Conservation (phyloP, 2,329 filamentous ascomycete species). For the Monascus ruber region DNA sequence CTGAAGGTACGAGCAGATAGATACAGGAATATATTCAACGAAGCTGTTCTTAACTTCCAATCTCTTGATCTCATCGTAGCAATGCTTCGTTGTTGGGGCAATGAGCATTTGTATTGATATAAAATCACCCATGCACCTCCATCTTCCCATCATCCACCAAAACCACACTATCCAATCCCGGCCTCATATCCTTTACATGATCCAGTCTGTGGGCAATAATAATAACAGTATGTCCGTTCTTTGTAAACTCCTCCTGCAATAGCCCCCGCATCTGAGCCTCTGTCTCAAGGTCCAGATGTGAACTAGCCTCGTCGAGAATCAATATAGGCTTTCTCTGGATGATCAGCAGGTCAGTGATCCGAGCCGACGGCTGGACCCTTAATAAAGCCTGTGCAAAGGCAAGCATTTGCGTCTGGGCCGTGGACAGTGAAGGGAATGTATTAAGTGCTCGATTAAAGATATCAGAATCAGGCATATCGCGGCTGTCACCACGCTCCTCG, state of each 20-base stretch:
- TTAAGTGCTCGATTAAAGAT: neutral
- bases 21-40: too few relatives aligned
- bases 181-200: too few relatives aligned
- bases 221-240: neutral
- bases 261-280: slow-evolving; percentile 7
- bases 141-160: too few relatives aligned
- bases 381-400: slow-evolving; percentile 68
- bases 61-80: too few relatives aligned
- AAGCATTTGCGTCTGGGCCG: slow-evolving; percentile 78
- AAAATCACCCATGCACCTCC: too few relatives aligned
- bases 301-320: slow-evolving; percentile 58
- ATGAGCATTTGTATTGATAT: too few relatives aligned
- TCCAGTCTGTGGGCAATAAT: slow-evolving; percentile 4
- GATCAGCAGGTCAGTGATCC: too few relatives aligned
- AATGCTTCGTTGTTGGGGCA: too few relatives aligned
- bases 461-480: neutral
- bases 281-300: slow-evolving; percentile 23
- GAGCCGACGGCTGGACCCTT: too few relatives aligned
- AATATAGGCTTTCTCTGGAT: slow-evolving; percentile 71
- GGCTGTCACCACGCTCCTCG: neutral
- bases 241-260: neutral
- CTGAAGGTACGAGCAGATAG: too few relatives aligned
- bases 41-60: too few relatives aligned
- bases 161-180: too few relatives aligned
- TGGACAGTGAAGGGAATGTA: slow-evolving; percentile 27